These are phyloP conservation scores for Cercospora nicotianae DNA, from an alignment of 2,329 filamentous ascomycete species.

Conservation along the genomic window DNA sequence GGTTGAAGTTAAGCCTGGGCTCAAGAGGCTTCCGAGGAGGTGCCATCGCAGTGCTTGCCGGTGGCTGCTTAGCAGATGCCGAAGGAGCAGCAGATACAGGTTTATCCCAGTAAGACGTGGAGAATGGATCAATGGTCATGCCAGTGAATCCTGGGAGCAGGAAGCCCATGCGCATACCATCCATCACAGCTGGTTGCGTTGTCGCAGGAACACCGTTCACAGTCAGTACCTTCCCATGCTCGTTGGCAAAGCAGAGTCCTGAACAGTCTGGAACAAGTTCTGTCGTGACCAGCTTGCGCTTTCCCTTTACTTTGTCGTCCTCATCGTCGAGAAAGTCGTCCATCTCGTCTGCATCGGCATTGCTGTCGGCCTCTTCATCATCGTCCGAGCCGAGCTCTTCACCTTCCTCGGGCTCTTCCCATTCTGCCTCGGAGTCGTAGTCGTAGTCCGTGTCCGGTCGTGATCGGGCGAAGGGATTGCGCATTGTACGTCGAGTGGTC, in stretches of 20 bases:
- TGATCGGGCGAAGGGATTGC: constrained; percentile 55
- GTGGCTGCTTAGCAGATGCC: constrained; percentile 23
- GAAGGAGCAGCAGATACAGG: constrained; percentile 34
- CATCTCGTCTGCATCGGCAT: constrained; percentile 80
- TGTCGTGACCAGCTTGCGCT: constrained; percentile 60
- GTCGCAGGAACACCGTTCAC: constrained; percentile 47
- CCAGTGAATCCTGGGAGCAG: constrained; percentile 33
- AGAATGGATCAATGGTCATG: constrained; percentile 79
- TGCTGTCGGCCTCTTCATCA: constrained; percentile 68
- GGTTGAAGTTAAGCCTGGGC: constrained; percentile 39
- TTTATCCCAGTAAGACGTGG: constrained; percentile 71
- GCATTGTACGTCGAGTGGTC: constrained; percentile 51
- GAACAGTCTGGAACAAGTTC: constrained; percentile 75
- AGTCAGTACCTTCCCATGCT: constrained; percentile 47
- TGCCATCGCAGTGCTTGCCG: constrained; percentile 35
- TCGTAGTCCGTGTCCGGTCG: constrained; percentile 71
- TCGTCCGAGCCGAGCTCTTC: constrained; percentile 66
- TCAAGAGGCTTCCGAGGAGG: constrained; percentile 46
- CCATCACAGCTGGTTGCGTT: constrained; percentile 37
- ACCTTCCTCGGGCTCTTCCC: constrained; percentile 70
- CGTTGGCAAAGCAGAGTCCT: constrained; percentile 81
- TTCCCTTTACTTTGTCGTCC: constrained; percentile 62
- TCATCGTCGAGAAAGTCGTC: constrained; percentile 87
- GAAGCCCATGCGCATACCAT: constrained; percentile 35
- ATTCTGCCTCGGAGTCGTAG: constrained; percentile 83